These are phyloP conservation scores for Pseudocohnilembus persalinus DNA, from an alignment of 169 alveolate species.

Conservation along the genomic window DNA sequence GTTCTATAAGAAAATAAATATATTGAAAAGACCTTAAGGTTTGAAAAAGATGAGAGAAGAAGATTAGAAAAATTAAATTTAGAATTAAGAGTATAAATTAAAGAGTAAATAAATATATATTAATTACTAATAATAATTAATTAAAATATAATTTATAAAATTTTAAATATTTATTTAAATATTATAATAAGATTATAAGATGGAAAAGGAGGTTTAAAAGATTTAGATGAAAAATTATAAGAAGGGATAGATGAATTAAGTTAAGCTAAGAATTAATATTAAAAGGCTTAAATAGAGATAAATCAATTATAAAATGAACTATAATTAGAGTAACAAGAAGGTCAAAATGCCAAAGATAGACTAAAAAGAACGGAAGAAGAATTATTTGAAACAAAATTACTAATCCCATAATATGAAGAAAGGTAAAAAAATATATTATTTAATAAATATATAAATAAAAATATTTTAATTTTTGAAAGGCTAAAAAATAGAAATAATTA, in stretches of 20 bases:
- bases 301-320: background rate
- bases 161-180: no score
- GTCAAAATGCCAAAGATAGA: background rate
- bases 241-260: background rate
- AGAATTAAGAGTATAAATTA: background rate
- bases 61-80: background rate
- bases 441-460: no score
- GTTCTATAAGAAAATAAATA: background rate
- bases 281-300: background rate
- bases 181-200: background rate
- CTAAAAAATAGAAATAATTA: no score
- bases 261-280: no score
- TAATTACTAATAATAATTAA: no score
- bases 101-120: no score
- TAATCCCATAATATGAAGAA: no score
- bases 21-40: background rate
- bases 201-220: background rate
- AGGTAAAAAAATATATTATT: no score
- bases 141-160: no score
- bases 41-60: background rate
- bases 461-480: no score
- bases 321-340: background rate
- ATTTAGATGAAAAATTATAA: background rate
- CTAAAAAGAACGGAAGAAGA: background rate
- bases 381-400: no score